These are phyloP conservation scores for Lophium mytilinum DNA, from an alignment of 495 filamentous ascomycete genomes.

Conservation along the genomic window DNA sequence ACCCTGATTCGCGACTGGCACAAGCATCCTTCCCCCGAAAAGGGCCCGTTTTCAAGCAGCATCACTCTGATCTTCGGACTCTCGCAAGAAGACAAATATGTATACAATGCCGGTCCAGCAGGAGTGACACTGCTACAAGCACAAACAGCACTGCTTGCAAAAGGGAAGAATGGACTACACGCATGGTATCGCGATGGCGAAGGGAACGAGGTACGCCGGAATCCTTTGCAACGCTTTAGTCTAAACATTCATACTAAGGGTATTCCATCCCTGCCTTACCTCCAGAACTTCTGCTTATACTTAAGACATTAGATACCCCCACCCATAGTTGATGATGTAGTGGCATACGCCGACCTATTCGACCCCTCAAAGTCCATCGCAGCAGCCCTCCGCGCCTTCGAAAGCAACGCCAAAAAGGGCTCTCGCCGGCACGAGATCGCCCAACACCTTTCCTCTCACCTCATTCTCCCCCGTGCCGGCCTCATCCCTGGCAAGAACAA, in stretches of 20 bases:
- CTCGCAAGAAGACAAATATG: conserved; percentile 41
- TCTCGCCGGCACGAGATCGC: conserved; percentile 45
- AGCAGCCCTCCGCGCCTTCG: conserved; percentile 45
- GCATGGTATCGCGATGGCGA: conserved; percentile 36
- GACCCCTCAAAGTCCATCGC: conserved; percentile 39
- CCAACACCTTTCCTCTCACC: conserved; percentile 38
- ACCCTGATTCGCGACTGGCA: conserved; percentile 33
- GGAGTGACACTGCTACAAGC: conserved; percentile 45
- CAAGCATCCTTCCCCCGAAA: conserved; percentile 18
- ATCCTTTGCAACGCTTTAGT: no score
- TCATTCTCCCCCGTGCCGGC: conserved; percentile 24
- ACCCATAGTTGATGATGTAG: conserved; percentile 43
- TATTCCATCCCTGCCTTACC: no score
- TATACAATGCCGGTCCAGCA: conserved; percentile 43
- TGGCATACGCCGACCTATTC: conserved; percentile 54
- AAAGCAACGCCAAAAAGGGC: conserved; percentile 49
- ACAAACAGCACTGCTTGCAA: conserved; percentile 42
- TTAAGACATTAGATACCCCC: conserved; percentile 30
- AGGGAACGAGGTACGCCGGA: conserved; percentile 27
- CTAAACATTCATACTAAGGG: no score
- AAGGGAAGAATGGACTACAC: conserved; percentile 38
- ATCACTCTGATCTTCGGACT: conserved; percentile 47
- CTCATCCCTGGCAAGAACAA: conserved; percentile 9
- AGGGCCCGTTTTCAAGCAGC: conserved; percentile 39
- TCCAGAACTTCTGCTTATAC: background rate